Evolutionary conservation across 2,329 filamentous ascomycete genomes (phyloP).

Genomic region (Aspergillaceae sp.): DNA sequence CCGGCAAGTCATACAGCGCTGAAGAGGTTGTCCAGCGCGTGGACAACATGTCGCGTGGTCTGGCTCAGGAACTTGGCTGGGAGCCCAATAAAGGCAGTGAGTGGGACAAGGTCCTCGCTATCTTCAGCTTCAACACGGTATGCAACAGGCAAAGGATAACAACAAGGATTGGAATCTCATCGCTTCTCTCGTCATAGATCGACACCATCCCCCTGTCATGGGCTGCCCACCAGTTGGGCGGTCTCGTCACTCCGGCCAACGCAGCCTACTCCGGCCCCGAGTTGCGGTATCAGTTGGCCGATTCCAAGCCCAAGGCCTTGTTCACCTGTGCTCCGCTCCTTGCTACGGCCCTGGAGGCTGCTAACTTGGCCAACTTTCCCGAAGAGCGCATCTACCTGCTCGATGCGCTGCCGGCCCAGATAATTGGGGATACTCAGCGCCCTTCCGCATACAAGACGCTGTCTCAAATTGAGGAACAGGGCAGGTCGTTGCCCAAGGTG

Average conservation of each 20-base stretch:
- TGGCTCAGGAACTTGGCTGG: constrained; percentile 65
- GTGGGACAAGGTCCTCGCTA: constrained; percentile 70
- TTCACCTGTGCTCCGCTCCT: constrained; percentile 65
- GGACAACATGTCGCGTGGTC: constrained; percentile 57
- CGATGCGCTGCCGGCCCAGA: constrained; percentile 49
- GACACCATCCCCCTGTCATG: constrained; percentile 66
- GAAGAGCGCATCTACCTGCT: constrained; percentile 60
- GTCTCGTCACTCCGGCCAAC: constrained; percentile 65
- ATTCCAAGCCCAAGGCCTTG: constrained; percentile 59
- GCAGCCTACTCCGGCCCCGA: constrained; percentile 63
- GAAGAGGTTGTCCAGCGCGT: constrained; percentile 57
- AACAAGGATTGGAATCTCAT: neutral
- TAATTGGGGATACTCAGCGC: constrained; percentile 40
- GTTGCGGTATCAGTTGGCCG: constrained; percentile 62
- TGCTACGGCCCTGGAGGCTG: constrained; percentile 55
- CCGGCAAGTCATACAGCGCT: constrained; percentile 57
- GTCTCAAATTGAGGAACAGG: constrained; percentile 56
- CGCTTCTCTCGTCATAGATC: constrained; percentile 43
- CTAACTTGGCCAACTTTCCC: constrained; percentile 54
- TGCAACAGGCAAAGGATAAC: neutral
- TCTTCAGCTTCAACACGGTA: constrained; percentile 76
- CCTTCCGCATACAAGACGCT: constrained; percentile 52
- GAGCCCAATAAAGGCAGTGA: constrained; percentile 60
- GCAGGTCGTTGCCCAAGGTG: constrained; percentile 36
- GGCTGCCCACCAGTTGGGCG: constrained; percentile 66